A percentile compares a stretch with the other conserved stretches of the same genome.
Conservation (phyloP, 2,329 filamentous ascomycete species). For the Chrysoporthe austroafricana region DNA sequence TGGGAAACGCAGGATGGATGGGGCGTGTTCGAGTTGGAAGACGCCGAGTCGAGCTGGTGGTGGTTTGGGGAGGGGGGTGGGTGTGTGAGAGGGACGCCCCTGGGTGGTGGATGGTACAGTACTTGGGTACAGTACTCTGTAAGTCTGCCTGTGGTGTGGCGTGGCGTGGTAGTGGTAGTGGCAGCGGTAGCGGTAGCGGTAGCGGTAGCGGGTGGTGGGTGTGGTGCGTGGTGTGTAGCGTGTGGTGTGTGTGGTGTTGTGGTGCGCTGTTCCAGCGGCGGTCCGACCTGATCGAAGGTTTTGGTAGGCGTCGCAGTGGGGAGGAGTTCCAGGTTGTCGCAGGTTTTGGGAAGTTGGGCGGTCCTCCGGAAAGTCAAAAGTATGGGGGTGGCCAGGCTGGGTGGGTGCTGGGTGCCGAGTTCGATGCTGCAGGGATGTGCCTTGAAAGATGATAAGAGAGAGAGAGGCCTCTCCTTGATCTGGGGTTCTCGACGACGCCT, state of each 20-base stretch:
- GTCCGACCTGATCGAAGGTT: background rate
- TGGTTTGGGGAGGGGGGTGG: background rate
- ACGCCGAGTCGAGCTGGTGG: background rate
- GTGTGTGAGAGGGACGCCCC: background rate
- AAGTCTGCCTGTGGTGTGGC: background rate
- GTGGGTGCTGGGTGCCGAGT: slow-evolving; percentile 1
- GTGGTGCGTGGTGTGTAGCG: no score
- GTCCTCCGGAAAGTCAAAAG: slow-evolving; percentile 12
- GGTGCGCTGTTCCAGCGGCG: background rate
- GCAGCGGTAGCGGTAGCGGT: no score
- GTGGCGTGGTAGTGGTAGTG: background rate
- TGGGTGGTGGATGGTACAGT: background rate
- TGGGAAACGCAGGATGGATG: background rate
- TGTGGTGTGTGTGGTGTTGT: background rate
- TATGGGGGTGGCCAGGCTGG: background rate
- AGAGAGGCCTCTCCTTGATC: background rate
- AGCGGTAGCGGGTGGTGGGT: background rate
- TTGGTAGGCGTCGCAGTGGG: background rate
- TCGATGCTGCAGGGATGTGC: background rate
- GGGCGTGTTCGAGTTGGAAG: background rate
- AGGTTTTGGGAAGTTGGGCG: background rate
- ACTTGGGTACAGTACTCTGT: background rate
- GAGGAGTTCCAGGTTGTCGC: background rate
- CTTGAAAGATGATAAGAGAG: background rate
- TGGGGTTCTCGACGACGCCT: background rate